Base-by-base conservation (phyloP, 768 basidiomycete genomes). In the Suillus spraguei region DNA sequence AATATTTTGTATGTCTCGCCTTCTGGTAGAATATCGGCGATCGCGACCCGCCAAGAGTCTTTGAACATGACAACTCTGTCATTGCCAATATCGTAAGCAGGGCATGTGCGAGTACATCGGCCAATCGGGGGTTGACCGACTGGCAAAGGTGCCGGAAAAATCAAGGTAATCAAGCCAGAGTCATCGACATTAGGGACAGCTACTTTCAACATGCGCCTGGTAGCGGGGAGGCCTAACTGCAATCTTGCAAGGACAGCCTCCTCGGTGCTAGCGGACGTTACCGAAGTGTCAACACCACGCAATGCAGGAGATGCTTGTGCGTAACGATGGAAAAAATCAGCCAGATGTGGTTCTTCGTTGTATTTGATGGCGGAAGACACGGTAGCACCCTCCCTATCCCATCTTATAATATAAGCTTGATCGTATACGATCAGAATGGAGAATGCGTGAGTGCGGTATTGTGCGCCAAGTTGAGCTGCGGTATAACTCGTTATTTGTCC, bases 1-100 rank as follows among this genome's bases (percentile, higher is more conserved):
- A 78, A 63, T 8, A 54, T 33, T 20, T n/a, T 24, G 13, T 76
- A 65, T 14, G 68, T 68, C 2, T 65, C 64, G 0, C 63, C 60
- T 63, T 77, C 77, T n/a, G 68, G 64, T 52, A 65, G 60, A 39
- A 70, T 41, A 7, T 44, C 56, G 38, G 46, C 24, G 3, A 60
- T 44, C 2, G 7, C 32, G 4, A 59, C 38, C 14, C 5, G 13
- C 58, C 58, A 59, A 28, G 58, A 59, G 39, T 59, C 39, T 14
- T 59, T 59, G 24, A 59, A 59, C 24, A 41, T 22, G 22, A 59
- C 39, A 20, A 59, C n/a, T 0, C 6, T 22, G 9, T 59, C 4
- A 14, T 24, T 16, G 17, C 3, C 11, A 41, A 32, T 10, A 20
- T 59, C 39, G 5, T 59, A 59, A 1, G 38, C 58, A 42, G 58